These are phyloP conservation scores for Pichia eremophila DNA, from an alignment of 805 yeast species.

Conservation along the genomic window DNA sequence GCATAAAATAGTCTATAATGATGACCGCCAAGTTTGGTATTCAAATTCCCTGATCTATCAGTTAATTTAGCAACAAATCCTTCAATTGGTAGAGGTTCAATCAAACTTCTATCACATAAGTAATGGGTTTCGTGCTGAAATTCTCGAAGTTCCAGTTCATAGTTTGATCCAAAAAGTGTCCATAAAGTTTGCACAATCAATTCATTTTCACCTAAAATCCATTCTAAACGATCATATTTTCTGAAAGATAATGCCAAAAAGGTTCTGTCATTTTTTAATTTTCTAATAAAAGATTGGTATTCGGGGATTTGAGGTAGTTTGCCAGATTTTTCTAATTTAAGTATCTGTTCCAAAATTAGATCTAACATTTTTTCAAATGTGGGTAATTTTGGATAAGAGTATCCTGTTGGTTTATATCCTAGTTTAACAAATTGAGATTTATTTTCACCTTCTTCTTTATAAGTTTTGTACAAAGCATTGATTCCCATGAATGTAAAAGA, in stretches of 20 bases:
- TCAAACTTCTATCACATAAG: slow-evolving; percentile 19
- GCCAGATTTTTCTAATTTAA: slow-evolving; percentile 3
- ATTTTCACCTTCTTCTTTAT: background rate
- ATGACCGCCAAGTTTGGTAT: slow-evolving; percentile 23
- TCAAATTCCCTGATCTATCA: slow-evolving; percentile 35
- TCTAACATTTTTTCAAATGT: slow-evolving; percentile 32
- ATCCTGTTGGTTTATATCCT: slow-evolving; percentile 14
- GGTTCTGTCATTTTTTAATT: slow-evolving; percentile 19
- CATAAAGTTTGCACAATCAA: slow-evolving; percentile 34
- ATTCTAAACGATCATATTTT: slow-evolving; percentile 66
- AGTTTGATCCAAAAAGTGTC: slow-evolving; percentile 34
- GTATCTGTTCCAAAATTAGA: slow-evolving; percentile 28
- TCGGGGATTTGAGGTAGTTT: slow-evolving; percentile 3
- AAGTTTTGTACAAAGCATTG: background rate
- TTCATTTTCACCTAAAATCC: slow-evolving; percentile 43
- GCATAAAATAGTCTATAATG: slow-evolving; percentile 53
- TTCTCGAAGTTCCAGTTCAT: slow-evolving; percentile 54
- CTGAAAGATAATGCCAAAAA: slow-evolving; percentile 42
- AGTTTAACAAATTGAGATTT: background rate
- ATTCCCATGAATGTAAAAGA: slow-evolving; percentile 25
- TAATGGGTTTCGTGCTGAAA: slow-evolving; percentile 31
- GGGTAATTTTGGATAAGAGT: slow-evolving; percentile 17
- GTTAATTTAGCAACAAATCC: slow-evolving; percentile 64
- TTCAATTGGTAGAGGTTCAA: slow-evolving; percentile 70
- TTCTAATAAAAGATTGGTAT: slow-evolving; percentile 11